These are phyloP conservation scores for Talaromyces sp. DNA, from an alignment of 2,329 filamentous ascomycete genomes.

Conservation along the genomic window DNA sequence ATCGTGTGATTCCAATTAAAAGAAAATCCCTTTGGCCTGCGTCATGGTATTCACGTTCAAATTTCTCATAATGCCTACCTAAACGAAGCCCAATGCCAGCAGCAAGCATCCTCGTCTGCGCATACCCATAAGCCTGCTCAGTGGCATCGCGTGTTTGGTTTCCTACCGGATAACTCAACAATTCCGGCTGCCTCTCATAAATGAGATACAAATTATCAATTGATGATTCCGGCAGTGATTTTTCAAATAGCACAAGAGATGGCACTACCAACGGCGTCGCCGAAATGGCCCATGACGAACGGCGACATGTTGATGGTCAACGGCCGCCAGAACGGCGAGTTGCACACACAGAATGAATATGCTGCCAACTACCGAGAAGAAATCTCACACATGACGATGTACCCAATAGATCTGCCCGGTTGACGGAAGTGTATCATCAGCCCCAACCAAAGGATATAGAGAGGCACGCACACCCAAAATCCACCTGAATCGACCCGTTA, in stretches of 20 bases:
- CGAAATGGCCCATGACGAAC: constrained; percentile 32
- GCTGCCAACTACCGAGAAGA: constrained; percentile 53
- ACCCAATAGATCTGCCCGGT: constrained; percentile 45
- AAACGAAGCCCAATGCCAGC: constrained; percentile 24
- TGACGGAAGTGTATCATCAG: constrained; percentile 54
- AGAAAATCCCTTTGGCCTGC: not conserved
- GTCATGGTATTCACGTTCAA: not conserved
- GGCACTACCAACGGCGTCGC: constrained; percentile 31
- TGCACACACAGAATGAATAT: constrained; percentile 51
- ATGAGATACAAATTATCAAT: constrained; percentile 11
- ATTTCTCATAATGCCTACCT: constrained; percentile 12
- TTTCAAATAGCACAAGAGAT: constrained; percentile 35
- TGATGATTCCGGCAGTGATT: constrained; percentile 37
- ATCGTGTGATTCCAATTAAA: not conserved
- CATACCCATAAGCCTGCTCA: constrained; percentile 43
- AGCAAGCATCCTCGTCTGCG: constrained; percentile 41
- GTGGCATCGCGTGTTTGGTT: constrained; percentile 41
- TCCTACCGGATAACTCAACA: constrained; percentile 34
- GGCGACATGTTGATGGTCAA: constrained; percentile 52
- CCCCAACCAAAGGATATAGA: constrained; percentile 48
- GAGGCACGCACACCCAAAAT: constrained; percentile 48
- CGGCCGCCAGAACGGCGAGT: constrained; percentile 52
- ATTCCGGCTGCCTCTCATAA: constrained; percentile 17
- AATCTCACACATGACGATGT: constrained; percentile 54
- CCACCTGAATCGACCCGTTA: constrained; percentile 51